Evolutionary conservation across 352 stramenopile genomes (phyloP).

Genomic region (Phytophthora europaea): DNA sequence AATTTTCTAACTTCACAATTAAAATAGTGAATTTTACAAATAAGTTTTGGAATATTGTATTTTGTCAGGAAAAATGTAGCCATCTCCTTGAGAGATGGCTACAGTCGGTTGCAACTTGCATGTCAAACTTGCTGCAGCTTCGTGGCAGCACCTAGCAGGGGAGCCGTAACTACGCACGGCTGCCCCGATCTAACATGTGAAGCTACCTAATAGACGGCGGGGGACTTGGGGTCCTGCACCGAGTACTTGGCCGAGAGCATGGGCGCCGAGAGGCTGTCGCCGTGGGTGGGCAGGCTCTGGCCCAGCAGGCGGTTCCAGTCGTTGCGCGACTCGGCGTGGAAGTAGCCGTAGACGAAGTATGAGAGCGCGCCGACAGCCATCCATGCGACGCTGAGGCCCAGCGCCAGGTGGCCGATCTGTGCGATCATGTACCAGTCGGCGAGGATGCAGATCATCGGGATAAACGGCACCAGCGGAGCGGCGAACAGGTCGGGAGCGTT

Average conservation of each 20-base stretch:
- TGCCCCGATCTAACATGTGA: constrained; percentile 26
- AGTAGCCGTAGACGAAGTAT: constrained; percentile 76
- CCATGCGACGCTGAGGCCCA: constrained; percentile 56
- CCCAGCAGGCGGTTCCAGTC: constrained; percentile 55
- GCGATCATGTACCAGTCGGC: constrained; percentile 77
- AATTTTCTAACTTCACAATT: too few species aligned
- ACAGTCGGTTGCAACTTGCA: not conserved
- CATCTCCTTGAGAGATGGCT: not conserved
- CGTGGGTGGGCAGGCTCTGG: constrained; percentile 42
- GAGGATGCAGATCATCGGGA: constrained; percentile 62
- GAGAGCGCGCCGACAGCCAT: constrained; percentile 54
- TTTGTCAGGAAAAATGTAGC: not conserved
- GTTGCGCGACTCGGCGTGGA: constrained; percentile 48
- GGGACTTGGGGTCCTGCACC: constrained; percentile 38
- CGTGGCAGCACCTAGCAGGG: constrained; percentile 17
- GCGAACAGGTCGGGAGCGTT: constrained; percentile 48
- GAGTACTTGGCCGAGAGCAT: constrained; percentile 48
- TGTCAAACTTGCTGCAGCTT: constrained; percentile 9
- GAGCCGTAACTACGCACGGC: constrained; percentile 6
- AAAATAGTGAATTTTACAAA: too few species aligned
- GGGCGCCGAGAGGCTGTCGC: constrained; percentile 37
- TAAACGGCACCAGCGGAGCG: constrained; percentile 68
- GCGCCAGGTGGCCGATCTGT: constrained; percentile 50
- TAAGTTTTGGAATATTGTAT: too few species aligned
- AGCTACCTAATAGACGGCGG: constrained; percentile 29